Percentiles rank a stretch among this genome's conserved stretches.
Conservation (phyloP, 78 protist genomes). For the Dictyostelium citrinum region DNA sequence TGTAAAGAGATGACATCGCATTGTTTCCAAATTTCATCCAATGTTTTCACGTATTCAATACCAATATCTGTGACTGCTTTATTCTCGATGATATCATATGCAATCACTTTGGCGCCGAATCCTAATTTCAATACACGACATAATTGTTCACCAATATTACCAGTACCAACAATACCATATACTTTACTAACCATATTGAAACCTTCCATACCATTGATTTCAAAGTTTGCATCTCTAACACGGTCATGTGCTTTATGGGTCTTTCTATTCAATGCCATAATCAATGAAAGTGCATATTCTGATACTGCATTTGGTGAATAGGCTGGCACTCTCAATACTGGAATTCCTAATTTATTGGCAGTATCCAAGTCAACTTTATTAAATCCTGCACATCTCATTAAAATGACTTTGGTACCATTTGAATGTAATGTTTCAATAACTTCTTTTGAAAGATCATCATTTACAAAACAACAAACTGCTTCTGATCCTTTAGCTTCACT, state of each 20-base stretch:
- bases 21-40: slow-evolving; percentile 66
- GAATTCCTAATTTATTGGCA: slow-evolving; percentile 74
- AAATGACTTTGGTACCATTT: slow-evolving; percentile 13
- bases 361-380: slow-evolving; percentile 84
- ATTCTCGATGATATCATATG: slow-evolving; percentile 56
- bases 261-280: slow-evolving; percentile 85
- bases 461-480: slow-evolving; percentile 87
- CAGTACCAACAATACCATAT: slow-evolving; percentile 87
- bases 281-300: slow-evolving; percentile 87
- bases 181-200: slow-evolving; percentile 78
- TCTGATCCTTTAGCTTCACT: slow-evolving; percentile 52
- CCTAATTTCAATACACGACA: slow-evolving; percentile 47
- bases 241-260: slow-evolving; percentile 82
- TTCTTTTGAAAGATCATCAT: slow-evolving; percentile 56
- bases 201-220: slow-evolving; percentile 85
- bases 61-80: slow-evolving; percentile 34
- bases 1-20: slow-evolving; percentile 89
- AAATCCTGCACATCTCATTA: slow-evolving; percentile 90
- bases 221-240: slow-evolving; percentile 82
- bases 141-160: slow-evolving; percentile 79
- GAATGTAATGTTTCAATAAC: background rate
- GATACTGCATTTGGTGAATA: slow-evolving; percentile 93
- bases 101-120: slow-evolving; percentile 62
- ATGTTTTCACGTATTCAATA: slow-evolving; percentile 42
- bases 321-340: slow-evolving; percentile 88